phyloP scores from a whole-genome alignment of 1,284 basidiomycete species.

The Heterobasidion irregulare region DNA sequence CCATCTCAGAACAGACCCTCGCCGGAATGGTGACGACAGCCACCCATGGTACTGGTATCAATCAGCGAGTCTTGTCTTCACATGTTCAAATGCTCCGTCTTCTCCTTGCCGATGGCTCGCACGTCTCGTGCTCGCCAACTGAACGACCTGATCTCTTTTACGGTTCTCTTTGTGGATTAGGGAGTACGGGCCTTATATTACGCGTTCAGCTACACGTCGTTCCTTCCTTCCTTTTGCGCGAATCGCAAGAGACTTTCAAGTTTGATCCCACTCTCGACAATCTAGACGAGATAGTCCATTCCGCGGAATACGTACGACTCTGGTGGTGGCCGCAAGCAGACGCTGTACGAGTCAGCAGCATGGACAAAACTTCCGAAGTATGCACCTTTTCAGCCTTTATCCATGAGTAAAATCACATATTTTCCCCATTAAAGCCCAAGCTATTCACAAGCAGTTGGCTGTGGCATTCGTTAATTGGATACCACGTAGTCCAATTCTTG shows the following conservation, averaged over 20 bases:
- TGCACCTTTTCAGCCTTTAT: slow-evolving; percentile 15
- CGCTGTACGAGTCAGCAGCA: slow-evolving; percentile 64
- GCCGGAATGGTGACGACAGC: slow-evolving; percentile 91
- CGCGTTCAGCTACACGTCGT: slow-evolving; percentile 76
- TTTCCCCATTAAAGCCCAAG: slow-evolving; percentile 26
- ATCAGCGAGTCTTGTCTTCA: slow-evolving; percentile 78
- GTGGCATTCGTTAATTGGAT: slow-evolving; percentile 60
- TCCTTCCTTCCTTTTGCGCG: slow-evolving; percentile 76
- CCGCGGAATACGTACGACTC: slow-evolving; percentile 80
- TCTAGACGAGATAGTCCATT: slow-evolving; percentile 48
- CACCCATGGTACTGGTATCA: slow-evolving; percentile 87
- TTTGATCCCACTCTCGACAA: slow-evolving; percentile 56
- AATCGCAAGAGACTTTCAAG: slow-evolving; percentile 58
- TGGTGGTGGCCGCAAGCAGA: slow-evolving; percentile 93
- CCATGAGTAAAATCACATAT: slow-evolving; percentile 2
- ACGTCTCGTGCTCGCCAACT: slow-evolving; percentile 59
- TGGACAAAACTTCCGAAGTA: slow-evolving; percentile 75
- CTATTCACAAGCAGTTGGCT: slow-evolving; percentile 56
- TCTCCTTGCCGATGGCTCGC: slow-evolving; percentile 64
- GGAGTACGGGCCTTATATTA: slow-evolving; percentile 88
- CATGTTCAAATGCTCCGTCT: slow-evolving; percentile 73
- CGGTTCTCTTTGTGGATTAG: slow-evolving; percentile 88
- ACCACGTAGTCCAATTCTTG: slow-evolving; percentile 74
- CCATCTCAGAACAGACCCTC: slow-evolving; percentile 94
- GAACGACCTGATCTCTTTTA: slow-evolving; percentile 76